Conservation (phyloP, 2,329 filamentous ascomycete species). For the Corinectria fuckeliana region DNA sequence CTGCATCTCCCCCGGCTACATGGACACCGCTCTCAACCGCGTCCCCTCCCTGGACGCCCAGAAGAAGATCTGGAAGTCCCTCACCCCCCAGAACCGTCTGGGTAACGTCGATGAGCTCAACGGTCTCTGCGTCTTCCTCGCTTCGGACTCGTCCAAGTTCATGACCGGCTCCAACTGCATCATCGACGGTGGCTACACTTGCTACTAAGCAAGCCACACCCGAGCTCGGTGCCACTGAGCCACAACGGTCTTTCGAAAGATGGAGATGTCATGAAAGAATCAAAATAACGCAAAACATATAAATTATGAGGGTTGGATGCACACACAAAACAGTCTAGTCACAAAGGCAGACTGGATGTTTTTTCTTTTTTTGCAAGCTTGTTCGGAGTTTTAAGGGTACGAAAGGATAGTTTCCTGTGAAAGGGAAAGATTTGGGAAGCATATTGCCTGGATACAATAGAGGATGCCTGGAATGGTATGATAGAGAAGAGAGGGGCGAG, state of each 20-base stretch:
- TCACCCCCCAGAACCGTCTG: slow-evolving; percentile 76
- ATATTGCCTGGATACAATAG: slow-evolving; percentile 16
- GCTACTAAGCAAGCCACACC: slow-evolving; percentile 53
- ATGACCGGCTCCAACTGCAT: slow-evolving; percentile 80
- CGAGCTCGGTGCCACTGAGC: neutral
- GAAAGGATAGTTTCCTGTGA: slow-evolving; percentile 12
- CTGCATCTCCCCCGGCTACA: slow-evolving; percentile 84
- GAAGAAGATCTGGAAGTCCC: slow-evolving; percentile 80
- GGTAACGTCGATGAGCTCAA: slow-evolving; percentile 79
- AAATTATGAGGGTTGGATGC: neutral
- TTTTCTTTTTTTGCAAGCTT: slow-evolving; percentile 11
- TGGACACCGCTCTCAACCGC: slow-evolving; percentile 83
- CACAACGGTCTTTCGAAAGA: slow-evolving; percentile 1
- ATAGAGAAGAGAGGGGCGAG: slow-evolving; percentile 10
- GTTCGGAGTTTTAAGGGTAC: slow-evolving; percentile 30
- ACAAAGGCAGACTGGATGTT: neutral
- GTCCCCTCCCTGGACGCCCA: slow-evolving; percentile 79
- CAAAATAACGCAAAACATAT: neutral
- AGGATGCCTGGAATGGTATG: slow-evolving; percentile 15
- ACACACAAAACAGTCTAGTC: neutral
- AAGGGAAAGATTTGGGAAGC: slow-evolving; percentile 14
- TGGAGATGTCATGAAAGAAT: neutral
- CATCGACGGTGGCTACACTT: slow-evolving; percentile 74
- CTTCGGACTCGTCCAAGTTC: slow-evolving; percentile 74
- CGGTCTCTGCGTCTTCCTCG: slow-evolving; percentile 77